phyloP scores from a whole-genome alignment of 2,329 filamentous ascomycete species.

The Bipolaris sorokiniana region DNA sequence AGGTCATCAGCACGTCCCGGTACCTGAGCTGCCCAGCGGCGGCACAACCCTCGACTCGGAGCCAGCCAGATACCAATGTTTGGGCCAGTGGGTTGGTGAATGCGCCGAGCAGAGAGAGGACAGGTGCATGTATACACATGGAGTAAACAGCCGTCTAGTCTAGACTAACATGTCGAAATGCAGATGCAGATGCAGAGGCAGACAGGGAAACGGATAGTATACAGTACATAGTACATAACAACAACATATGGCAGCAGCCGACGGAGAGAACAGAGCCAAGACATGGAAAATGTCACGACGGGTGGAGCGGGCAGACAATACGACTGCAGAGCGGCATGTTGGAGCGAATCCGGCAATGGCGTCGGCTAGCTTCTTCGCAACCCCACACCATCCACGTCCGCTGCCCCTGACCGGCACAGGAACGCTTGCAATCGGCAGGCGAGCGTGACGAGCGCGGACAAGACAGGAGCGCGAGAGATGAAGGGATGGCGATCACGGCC shows the following conservation, averaged over 20 bases:
- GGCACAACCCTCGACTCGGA: not conserved
- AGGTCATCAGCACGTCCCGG: conserved; percentile 12
- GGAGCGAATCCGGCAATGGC: conserved; percentile 21
- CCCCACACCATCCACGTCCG: conserved; percentile 12
- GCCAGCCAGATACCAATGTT: not conserved
- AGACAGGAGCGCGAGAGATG: conserved; percentile 19
- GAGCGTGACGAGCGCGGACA: conserved; percentile 8
- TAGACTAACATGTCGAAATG: too few relatives aligned
- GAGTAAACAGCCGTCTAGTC: too few relatives aligned
- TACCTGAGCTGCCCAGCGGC: not conserved
- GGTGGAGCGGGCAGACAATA: conserved; percentile 16
- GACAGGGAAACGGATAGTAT: too few relatives aligned
- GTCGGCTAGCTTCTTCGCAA: conserved; percentile 2
- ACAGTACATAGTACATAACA: too few relatives aligned
- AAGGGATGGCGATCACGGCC: conserved; percentile 26
- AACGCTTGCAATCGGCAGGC: conserved; percentile 10
- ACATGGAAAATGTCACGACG: conserved; percentile 1
- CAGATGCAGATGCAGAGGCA: not conserved
- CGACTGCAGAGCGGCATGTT: conserved; percentile 1
- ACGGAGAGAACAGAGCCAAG: not conserved
- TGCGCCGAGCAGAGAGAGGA: too few relatives aligned
- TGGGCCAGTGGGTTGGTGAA: not conserved
- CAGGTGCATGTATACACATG: too few relatives aligned
- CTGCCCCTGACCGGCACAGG: conserved; percentile 22
- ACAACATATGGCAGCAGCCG: not conserved